A percentile compares a stretch with the other conserved stretches of the same genome.
Conservation (phyloP, 2,329 filamentous ascomycete genomes). For the Neurospora sp. region DNA sequence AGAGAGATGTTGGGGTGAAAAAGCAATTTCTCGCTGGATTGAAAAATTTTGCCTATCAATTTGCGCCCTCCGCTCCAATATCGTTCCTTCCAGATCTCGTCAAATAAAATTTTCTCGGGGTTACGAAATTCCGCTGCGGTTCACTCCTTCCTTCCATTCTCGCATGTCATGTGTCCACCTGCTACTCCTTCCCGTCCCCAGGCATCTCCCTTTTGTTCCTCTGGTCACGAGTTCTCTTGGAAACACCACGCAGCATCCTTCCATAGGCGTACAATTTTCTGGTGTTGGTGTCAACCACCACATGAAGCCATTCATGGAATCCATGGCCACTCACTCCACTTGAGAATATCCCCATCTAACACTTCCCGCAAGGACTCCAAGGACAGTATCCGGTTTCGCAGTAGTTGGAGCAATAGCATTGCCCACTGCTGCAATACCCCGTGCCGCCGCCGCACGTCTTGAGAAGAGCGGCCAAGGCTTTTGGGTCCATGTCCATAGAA, state of each 20-base stretch:
- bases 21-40: neutral
- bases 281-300: neutral
- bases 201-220: neutral
- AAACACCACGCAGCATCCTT: too few relatives aligned
- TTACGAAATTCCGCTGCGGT: neutral
- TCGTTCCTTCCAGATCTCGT: neutral
- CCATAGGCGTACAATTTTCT: neutral
- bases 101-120: rapidly evolving
- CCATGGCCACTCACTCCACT: neutral
- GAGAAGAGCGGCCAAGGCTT: neutral
- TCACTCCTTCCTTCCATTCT: neutral
- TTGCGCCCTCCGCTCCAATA: neutral
- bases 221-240: neutral
- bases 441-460: conserved; percentile 5
- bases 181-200: neutral
- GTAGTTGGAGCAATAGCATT: conserved; percentile 6
- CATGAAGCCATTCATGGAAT: neutral
- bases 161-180: neutral
- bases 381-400: conserved; percentile 7
- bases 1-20: neutral
- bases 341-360: neutral
- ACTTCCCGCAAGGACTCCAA: conserved; percentile 9
- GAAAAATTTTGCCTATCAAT: neutral
- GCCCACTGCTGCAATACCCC: conserved; percentile 4
- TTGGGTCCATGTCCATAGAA: neutral